Evolutionary conservation across 202 grass and related monocot species (phyloP).

Genomic region (Setaria viridis): DNA sequence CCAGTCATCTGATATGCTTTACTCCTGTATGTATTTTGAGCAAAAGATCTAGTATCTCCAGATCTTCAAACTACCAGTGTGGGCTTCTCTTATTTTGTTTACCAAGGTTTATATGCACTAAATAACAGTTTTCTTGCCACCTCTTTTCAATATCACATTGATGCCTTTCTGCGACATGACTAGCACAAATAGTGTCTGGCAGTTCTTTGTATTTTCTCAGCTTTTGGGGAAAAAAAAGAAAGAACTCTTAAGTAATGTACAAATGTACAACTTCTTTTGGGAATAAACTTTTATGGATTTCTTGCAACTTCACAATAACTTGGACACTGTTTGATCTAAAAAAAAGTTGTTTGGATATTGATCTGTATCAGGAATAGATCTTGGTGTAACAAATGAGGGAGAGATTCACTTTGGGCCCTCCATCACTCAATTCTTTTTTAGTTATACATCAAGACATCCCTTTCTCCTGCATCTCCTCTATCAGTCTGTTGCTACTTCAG

Average conservation of each 20-base stretch:
- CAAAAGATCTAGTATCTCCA: background rate
- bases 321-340: background rate
- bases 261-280: background rate
- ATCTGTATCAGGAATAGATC: conserved; percentile 1
- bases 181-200: background rate
- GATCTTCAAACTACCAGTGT: background rate
- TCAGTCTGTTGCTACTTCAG: background rate
- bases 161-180: background rate
- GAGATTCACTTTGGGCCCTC: conserved; percentile 18
- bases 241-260: conserved; percentile 23
- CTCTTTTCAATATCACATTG: conserved; percentile 3
- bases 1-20: conserved; percentile 5
- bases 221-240: background rate
- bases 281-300: background rate
- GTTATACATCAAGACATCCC: background rate
- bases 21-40: background rate
- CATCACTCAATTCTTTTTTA: conserved; percentile 12
- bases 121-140: background rate
- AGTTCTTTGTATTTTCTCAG: background rate
- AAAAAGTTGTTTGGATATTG: background rate
- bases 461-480: conserved; percentile 9
- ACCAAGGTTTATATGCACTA: background rate
- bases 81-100: conserved; percentile 26
- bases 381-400: conserved; percentile 8
- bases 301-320: background rate